Evolutionary conservation across 2,329 filamentous ascomycete species (phyloP).

Genomic region (Fusarium illudens): DNA sequence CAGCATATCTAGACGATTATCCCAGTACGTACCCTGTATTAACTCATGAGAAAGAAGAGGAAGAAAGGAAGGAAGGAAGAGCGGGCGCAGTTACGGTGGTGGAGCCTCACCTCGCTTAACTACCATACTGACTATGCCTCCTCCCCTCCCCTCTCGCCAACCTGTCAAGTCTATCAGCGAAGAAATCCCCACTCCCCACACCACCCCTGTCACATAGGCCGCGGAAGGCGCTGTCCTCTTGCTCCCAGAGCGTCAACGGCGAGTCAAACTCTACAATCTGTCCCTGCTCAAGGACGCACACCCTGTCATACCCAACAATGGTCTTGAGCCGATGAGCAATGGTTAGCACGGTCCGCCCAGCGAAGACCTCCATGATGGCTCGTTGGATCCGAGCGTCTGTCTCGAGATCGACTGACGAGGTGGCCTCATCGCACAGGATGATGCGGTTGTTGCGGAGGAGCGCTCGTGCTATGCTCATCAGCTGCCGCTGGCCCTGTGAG

Average conservation of each 20-base stretch:
- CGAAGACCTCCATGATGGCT: conserved; percentile 85
- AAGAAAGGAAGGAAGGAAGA: too few relatives aligned
- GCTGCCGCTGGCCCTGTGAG: conserved; percentile 90
- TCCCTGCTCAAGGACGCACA: conserved; percentile 95
- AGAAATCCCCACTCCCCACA: conserved; percentile 69
- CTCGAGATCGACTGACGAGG: conserved; percentile 91
- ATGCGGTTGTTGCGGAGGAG: conserved; percentile 88
- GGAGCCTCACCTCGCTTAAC: too few relatives aligned
- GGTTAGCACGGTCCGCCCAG: conserved; percentile 86
- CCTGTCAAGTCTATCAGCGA: too few relatives aligned
- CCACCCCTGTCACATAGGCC: conserved; percentile 90
- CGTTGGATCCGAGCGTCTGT: conserved; percentile 95
- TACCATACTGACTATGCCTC: too few relatives aligned
- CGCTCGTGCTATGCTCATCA: conserved; percentile 92
- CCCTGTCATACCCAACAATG: conserved; percentile 92
- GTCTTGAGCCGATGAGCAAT: conserved; percentile 93
- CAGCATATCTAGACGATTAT: too few relatives aligned
- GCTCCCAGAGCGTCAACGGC: conserved; percentile 76
- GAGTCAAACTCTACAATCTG: conserved; percentile 85
- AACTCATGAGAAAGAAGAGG: too few relatives aligned
- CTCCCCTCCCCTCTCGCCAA: too few relatives aligned
- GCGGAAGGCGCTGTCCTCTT: conserved; percentile 81
- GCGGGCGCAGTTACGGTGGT: too few relatives aligned
- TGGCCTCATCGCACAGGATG: conserved; percentile 97
- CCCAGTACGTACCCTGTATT: too few relatives aligned